A percentile compares a stretch with the other conserved stretches of the same genome.
phyloP scores from a whole-genome alignment of 2,329 filamentous ascomycete genomes.

The Xylaria arbuscula region DNA sequence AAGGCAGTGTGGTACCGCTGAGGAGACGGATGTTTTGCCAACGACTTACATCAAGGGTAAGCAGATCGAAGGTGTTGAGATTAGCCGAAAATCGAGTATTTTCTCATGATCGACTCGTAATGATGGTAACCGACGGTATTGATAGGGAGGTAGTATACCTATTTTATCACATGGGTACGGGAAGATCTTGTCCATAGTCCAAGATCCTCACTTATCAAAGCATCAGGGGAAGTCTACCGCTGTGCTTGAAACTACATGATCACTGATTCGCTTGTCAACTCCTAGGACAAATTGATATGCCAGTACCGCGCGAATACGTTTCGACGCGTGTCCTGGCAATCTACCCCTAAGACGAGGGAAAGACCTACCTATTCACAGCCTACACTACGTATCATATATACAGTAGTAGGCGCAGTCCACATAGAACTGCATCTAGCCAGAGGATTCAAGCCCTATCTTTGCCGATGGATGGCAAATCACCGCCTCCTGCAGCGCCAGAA shows the following conservation, averaged over 20 bases:
- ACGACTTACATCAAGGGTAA: too few species aligned
- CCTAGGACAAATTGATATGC: not conserved
- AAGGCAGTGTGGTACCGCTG: not conserved
- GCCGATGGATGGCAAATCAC: conserved; percentile 4
- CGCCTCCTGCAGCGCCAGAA: conserved; percentile 9
- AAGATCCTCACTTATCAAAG: not conserved
- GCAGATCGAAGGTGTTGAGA: too few species aligned
- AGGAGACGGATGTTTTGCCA: too few species aligned
- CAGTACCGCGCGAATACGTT: not conserved
- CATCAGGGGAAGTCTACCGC: not conserved
- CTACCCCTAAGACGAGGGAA: not conserved
- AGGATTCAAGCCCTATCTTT: not conserved
- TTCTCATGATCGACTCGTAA: not conserved
- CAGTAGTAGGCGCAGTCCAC: not conserved
- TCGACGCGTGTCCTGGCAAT: not conserved
- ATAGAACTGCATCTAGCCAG: not conserved
- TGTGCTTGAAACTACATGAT: not conserved
- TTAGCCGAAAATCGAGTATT: too few species aligned
- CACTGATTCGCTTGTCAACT: too few species aligned
- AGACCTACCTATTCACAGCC: not conserved
- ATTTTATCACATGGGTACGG: not conserved
- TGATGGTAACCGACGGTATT: too few species aligned
- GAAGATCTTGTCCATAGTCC: not conserved
- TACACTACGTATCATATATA: not conserved
- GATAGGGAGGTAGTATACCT: too few species aligned